phyloP scores from a whole-genome alignment of 176 grass and related monocot genomes.

The Aegilops sharonensis region DNA sequence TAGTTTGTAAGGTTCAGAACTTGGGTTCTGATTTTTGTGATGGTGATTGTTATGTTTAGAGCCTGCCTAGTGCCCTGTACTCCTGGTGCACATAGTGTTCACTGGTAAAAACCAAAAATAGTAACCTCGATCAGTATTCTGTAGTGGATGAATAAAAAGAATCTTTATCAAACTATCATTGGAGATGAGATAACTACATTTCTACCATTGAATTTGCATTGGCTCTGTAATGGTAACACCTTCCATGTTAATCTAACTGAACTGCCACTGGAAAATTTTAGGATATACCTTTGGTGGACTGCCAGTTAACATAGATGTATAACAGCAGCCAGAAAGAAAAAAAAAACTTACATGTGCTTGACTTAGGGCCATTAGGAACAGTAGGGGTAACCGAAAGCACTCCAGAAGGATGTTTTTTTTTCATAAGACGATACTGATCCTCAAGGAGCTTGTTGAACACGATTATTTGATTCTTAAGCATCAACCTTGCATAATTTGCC shows the following conservation, averaged over 20 bases:
- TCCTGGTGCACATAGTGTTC: too few species aligned
- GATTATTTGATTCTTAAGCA: slow-evolving; percentile 87
- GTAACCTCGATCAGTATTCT: not conserved
- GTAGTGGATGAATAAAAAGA: not conserved
- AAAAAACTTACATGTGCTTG: slow-evolving; percentile 51
- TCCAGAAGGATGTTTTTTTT: too few species aligned
- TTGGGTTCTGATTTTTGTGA: too few species aligned
- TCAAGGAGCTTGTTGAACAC: slow-evolving; percentile 76
- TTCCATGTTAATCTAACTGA: not conserved
- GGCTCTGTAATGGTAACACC: not conserved
- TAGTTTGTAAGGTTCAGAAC: too few species aligned
- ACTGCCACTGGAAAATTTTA: not conserved
- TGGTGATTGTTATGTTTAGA: too few species aligned
- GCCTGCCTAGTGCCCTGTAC: too few species aligned
- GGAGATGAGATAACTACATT: not conserved
- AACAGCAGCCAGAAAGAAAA: not conserved
- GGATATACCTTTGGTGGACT: slow-evolving; percentile 5
- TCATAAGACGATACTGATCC: slow-evolving; percentile 37
- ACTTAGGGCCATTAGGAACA: slow-evolving; percentile 64
- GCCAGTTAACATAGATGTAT: not conserved
- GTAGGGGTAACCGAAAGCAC: slow-evolving; percentile 35
- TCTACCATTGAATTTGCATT: not conserved
- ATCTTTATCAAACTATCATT: not conserved
- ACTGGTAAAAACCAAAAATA: not conserved
- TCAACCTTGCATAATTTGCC: slow-evolving; percentile 85